Evolutionary conservation across 257 asterid species (phyloP), one percentile per base, ranked within the genome.

Genomic region (Gentiana dahurica): DNA sequence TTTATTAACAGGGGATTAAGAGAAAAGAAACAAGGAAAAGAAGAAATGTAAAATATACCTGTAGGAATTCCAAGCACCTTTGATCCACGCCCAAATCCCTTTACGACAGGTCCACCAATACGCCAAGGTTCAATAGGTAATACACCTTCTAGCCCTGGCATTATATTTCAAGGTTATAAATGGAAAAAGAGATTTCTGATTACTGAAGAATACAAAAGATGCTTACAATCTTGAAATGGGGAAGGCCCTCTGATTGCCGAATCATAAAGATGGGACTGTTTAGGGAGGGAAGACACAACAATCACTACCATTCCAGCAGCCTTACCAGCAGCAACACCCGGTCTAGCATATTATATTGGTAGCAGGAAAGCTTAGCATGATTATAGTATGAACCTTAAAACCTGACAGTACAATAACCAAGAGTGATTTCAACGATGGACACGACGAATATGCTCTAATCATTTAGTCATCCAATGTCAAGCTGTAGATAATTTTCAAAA

Each of bases 31-130:
- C n/a, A 51, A 58, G 50, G 33, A 49, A 24, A 41, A 41, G 24
- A 24, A 24, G 24, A 41, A 48, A 41, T 3, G 65, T 1, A 41
- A 41, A 41, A 39, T 41, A 61, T 61, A 91, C 98, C 96, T 84
- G 97, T 87, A 47, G 98, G 98, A 62, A 92, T 85, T 48, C 98
- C 98, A 35, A 91, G 96, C 69, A 91, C 86, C 81, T 87, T 88
- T 51, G 98, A 91, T 71, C 98, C 97, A 51, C 98, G 96, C 71
- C 91, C 95, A 66, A 78, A 87, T 50, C 97, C 97, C 72, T 84
- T 88, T 60, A 85, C 71, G 71, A 92, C 95, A 5, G 95, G 91
- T 32, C 97, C 98, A 64, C 94, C 94, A 48, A 92, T 79, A 65
- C 63, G 73, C 98, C 98, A 91, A 61, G 95, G 96, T 60, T 81